Evolutionary conservation across 2,329 filamentous ascomycete species (phyloP).

Genomic region (Colletotrichum sp.): DNA sequence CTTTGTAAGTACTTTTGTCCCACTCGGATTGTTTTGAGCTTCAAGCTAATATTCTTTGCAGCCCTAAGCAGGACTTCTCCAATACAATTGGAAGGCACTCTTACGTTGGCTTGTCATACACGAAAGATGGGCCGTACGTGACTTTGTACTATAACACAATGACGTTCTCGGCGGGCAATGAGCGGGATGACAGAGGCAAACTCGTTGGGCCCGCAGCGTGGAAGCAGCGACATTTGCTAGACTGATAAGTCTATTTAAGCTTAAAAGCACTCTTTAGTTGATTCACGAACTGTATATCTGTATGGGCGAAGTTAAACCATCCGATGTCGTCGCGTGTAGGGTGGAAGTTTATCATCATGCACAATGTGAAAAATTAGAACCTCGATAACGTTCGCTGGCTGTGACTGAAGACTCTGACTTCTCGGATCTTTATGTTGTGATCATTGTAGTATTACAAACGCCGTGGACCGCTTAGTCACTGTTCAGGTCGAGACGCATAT

Average conservation of each 20-base stretch:
- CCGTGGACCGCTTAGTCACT: not conserved
- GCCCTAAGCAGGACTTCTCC: conserved; percentile 6
- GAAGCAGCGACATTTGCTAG: conserved; percentile 12
- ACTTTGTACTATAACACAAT: conserved; percentile 16
- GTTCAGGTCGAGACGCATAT: not conserved
- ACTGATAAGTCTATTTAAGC: not conserved
- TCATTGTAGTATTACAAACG: not conserved
- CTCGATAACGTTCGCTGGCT: not conserved
- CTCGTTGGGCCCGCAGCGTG: conserved; percentile 11
- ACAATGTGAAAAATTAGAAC: not conserved
- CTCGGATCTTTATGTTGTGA: not conserved
- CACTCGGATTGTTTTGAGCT: not conserved
- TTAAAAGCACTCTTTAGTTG: not conserved
- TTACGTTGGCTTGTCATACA: conserved; percentile 7
- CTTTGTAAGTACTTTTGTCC: not conserved
- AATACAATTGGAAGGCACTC: conserved; percentile 12
- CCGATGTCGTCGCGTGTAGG: not conserved
- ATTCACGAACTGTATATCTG: not conserved
- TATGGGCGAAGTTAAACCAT: not conserved
- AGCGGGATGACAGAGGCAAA: not conserved
- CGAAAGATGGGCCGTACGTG: conserved; percentile 1
- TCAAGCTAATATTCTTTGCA: not conserved
- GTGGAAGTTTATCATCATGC: not conserved
- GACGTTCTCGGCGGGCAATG: conserved; percentile 2
- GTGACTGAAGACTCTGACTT: not conserved